Conservation (phyloP, 1,139 yeast genomes). For the Magnusiomyces suaveolens region DNA sequence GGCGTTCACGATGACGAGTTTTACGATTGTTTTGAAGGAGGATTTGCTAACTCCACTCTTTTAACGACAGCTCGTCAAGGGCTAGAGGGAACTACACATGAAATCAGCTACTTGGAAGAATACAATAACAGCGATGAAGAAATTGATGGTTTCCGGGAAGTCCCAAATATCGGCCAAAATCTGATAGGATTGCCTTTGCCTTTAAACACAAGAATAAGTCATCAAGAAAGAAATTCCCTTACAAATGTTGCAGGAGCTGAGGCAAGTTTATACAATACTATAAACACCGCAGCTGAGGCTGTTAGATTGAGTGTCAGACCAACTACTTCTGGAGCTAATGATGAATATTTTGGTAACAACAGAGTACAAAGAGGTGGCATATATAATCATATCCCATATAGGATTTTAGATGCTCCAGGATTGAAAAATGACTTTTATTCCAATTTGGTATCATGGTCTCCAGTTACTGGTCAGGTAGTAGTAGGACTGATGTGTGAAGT, state of each 20-base stretch:
- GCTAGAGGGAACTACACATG: background rate
- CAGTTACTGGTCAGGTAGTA: constrained; percentile 40
- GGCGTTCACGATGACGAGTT: background rate
- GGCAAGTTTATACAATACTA: background rate
- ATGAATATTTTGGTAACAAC: background rate
- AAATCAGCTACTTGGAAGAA: background rate
- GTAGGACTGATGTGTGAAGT: constrained; percentile 60
- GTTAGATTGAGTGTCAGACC: background rate
- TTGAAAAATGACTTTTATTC: constrained; percentile 74
- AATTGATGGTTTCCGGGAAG: too few species aligned
- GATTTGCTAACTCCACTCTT: background rate
- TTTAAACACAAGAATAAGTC: too few species aligned
- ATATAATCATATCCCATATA: constrained; percentile 31
- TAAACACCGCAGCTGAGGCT: background rate
- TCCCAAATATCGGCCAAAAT: too few species aligned
- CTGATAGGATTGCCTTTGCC: too few species aligned
- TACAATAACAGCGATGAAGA: background rate
- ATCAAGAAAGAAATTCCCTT: too few species aligned
- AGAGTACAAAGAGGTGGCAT: background rate
- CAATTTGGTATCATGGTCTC: constrained; percentile 69
- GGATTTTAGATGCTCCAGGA: constrained; percentile 64
- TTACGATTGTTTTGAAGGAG: background rate
- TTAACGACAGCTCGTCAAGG: background rate
- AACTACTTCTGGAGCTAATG: background rate
- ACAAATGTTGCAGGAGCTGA: background rate